Evolutionary conservation across 306 rosid species (phyloP), one percentile per base, ranked within the genome.

Genomic region (Notholithocarpus densiflorus): DNA sequence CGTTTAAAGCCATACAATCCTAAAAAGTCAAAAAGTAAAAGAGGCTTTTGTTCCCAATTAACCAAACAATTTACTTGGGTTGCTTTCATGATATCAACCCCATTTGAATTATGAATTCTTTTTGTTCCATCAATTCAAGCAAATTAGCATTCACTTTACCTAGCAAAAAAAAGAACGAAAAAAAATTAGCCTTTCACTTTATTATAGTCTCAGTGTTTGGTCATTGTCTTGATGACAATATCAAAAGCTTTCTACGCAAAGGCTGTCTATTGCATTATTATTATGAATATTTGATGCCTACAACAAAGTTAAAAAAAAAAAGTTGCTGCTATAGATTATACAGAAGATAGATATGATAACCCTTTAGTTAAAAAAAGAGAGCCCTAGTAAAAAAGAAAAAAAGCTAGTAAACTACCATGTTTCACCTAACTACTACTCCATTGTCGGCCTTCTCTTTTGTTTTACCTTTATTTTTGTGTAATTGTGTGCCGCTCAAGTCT

Each of bases 1-100:
- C 89, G 88, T 27, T 45, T 12, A 77, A 73, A 40, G 84, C 79
- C 83, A 79, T 79, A 79, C 86, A 87, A 83, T 71, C 70, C 48
- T 45, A 34, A 69, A 88, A 90, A 88, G 94, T 92, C 91, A 86
- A 84, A 82, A 89, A 83, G 85, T 71, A 78, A 83, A 80, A 86
- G 81, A 74, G 54, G 56, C 37, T 56, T 10, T 26, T 89, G 98
- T 83, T 87, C 82, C 93, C 90, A 71, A 61, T 82, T 80, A 87
- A 84, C 84, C 89, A 76, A 87, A 87, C 94, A 92, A 71, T 56
- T 74, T 85, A 79, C 86, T 79, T 87, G 57, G 68, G 76, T 79
- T 75, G 51, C 82, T 77, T 77, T 78, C 24, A 72, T 45, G 20
- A 76, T 32, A n/a, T 32, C 40, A 19, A 68, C 83, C 59, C 81